Evolutionary conservation across 768 basidiomycete genomes (phyloP).

Genomic region (Sistotremastrum niveocremeum): DNA sequence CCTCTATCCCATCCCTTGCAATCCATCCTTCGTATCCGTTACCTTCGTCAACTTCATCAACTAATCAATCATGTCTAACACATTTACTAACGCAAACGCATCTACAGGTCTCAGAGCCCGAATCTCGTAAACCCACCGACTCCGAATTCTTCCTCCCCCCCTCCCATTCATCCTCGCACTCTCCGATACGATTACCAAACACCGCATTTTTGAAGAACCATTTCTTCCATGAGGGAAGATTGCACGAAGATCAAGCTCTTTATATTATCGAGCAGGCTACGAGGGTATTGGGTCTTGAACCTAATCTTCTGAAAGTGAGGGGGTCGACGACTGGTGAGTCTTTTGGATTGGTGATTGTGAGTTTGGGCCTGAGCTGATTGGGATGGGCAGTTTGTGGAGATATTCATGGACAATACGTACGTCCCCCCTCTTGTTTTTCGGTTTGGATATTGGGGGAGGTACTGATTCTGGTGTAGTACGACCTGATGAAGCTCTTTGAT

Average conservation of each 20-base stretch:
- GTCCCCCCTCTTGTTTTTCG: constrained; percentile 11
- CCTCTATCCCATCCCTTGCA: no score
- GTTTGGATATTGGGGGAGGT: neutral
- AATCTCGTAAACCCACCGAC: constrained; percentile 48
- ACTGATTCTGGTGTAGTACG: constrained; percentile 45
- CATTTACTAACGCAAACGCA: no score
- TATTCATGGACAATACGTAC: constrained; percentile 94
- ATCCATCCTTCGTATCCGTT: no score
- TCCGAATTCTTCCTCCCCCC: constrained; percentile 48
- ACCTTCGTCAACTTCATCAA: no score
- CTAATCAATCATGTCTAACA: no score
- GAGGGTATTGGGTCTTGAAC: constrained; percentile 55
- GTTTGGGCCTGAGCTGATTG: neutral
- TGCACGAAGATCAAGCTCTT: constrained; percentile 76
- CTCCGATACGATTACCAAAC: constrained; percentile 42
- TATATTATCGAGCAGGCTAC: constrained; percentile 63
- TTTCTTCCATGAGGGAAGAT: constrained; percentile 74
- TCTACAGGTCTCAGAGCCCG: constrained; percentile 50
- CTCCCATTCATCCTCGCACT: no score
- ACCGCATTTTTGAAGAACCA: constrained; percentile 74
- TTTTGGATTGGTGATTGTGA: neutral
- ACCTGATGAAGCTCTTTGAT: constrained; percentile 96
- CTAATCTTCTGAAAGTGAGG: constrained; percentile 74
- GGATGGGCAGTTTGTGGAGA: constrained; percentile 72
- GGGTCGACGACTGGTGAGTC: constrained; percentile 83